Base-by-base conservation (phyloP, 1,284 basidiomycete species). In the Ceraceosorus guamensis region DNA sequence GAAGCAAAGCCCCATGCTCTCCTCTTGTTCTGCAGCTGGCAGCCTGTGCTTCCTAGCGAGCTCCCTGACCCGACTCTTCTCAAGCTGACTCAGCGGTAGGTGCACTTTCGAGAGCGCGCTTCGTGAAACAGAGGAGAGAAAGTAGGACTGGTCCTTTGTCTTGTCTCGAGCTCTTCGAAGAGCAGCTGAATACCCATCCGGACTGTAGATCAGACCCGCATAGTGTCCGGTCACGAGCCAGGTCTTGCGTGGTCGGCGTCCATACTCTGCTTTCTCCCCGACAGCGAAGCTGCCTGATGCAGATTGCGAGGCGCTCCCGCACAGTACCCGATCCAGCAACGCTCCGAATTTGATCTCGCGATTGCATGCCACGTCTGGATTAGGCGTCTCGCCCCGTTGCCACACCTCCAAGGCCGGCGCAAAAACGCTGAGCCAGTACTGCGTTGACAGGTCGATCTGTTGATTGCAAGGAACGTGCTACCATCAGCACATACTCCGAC, bases 1-100 rank as follows among this genome's bases (percentile, higher is more conserved):
- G 66, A 97, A 97, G 73, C 93, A 97, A n/a, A 97, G 82, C 0
- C 93, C 93, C 87, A 96, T 93, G 76, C 88, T 91, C 74, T 98
- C 93, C 24, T 81, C 81, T 53, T 89, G 81, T 1, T 83, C 80
- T 1, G 90, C 89, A 0, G 88, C 95, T 2, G 87, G 85, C 8
- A 98, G 78, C 0, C 76, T 77, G 74, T 83, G 83, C 44, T 82
- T 75, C 4, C 77, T 77, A 0, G 93, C 93, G n/a, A 95, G 78
- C 56, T 82, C 80, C n/a, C 89, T 82, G 0, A 96, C 89, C 60
- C 87, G 79, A 0, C 78, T 61, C 76, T 76, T 76, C 44, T 57
- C 55, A 32, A 68, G 41, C 8, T 50, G 43, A 2, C 64, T 62
- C 6, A 76, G 61, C 1, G 73, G 73, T 60, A 97, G 93, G 2